These are phyloP conservation scores for Ceratobasidium sp. DNA, from an alignment of 1,284 basidiomycete species.

Conservation along the genomic window DNA sequence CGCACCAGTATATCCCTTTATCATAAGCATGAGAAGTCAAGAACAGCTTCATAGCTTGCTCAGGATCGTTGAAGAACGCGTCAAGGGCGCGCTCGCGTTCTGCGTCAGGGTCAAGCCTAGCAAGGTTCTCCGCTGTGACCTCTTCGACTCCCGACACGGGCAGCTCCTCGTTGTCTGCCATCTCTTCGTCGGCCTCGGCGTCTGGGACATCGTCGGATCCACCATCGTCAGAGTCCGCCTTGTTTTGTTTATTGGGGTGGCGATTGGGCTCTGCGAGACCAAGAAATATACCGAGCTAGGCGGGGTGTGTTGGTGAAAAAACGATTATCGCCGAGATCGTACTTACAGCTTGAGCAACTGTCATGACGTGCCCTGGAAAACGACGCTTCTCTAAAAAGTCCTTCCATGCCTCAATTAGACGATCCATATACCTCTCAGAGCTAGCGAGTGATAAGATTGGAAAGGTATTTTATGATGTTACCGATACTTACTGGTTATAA, in stretches of 20 bases:
- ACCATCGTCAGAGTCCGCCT: not conserved
- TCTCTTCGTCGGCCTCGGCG: conserved; percentile 8
- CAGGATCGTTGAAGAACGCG: conserved; percentile 30
- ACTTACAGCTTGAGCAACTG: conserved; percentile 27
- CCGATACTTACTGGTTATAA: conserved; percentile 26
- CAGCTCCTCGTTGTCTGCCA: not conserved
- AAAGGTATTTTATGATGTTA: no score
- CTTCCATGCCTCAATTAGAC: conserved; percentile 21
- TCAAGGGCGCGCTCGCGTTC: conserved; percentile 25
- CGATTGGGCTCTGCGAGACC: conserved; percentile 13
- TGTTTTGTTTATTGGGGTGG: conserved; percentile 16
- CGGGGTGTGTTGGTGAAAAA: not conserved
- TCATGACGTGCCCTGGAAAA: conserved; percentile 12
- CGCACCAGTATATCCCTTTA: conserved; percentile 35
- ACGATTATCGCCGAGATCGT: not conserved
- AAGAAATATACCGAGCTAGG: conserved; percentile 19
- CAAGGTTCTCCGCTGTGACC: not conserved
- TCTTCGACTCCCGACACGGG: conserved; percentile 6
- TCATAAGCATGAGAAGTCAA: conserved; percentile 35
- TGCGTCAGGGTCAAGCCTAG: conserved; percentile 5
- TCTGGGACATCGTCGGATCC: not conserved
- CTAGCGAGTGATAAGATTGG: not conserved
- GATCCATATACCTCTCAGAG: conserved; percentile 18
- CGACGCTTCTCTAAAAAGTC: conserved; percentile 34
- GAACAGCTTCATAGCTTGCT: conserved; percentile 25